Conservation (phyloP, 345 rosid species). For the Murraya koenigii region DNA sequence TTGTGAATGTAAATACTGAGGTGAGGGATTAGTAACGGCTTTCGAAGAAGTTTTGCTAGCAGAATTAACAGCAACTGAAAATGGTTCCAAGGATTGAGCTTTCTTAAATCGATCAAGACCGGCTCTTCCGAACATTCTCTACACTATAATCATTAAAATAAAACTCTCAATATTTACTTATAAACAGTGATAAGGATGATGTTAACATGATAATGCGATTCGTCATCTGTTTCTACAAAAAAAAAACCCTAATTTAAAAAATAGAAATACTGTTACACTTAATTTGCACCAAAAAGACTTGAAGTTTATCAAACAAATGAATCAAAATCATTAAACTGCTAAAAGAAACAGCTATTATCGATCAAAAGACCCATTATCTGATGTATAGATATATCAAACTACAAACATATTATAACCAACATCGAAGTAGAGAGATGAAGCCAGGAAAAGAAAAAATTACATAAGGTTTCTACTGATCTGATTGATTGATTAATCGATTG, state of each 20-base stretch:
- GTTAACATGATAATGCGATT: neutral
- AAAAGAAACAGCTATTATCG: neutral
- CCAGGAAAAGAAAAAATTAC: neutral
- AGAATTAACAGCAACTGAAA: constrained; percentile 60
- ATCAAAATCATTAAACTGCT: neutral
- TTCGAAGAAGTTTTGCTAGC: constrained; percentile 32
- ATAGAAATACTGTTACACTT: neutral
- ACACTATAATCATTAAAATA: neutral
- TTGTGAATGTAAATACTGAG: constrained; percentile 33
- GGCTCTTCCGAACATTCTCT: constrained; percentile 81
- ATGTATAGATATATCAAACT: neutral
- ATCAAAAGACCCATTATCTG: neutral
- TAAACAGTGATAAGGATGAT: neutral
- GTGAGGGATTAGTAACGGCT: constrained; percentile 16
- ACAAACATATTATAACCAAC: neutral
- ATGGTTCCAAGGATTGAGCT: constrained; percentile 87
- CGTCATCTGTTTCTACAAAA: constrained; percentile 1
- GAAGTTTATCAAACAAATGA: neutral
- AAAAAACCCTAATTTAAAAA: constrained; percentile 11
- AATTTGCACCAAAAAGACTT: neutral
- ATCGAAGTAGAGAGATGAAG: neutral
- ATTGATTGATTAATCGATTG: neutral
- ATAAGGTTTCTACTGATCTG: neutral
- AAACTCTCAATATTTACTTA: neutral
- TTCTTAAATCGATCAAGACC: constrained; percentile 90